phyloP scores from a whole-genome alignment of 495 filamentous ascomycete genomes.

The Tuber borchii region DNA sequence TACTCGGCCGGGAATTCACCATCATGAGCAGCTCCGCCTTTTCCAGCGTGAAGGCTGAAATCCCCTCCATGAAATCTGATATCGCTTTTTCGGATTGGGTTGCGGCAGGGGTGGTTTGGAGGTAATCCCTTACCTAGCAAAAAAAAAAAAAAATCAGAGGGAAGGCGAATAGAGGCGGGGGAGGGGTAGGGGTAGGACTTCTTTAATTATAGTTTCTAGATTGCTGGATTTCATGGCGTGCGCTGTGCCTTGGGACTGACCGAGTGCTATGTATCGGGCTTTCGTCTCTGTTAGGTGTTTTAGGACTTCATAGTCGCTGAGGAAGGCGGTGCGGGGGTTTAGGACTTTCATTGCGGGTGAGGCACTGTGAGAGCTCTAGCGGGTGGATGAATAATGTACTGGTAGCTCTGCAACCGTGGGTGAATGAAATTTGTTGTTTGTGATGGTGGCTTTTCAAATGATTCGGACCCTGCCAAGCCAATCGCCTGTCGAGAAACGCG shows the following conservation, averaged over 20 bases:
- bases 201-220: slow-evolving; percentile 47
- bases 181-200: slow-evolving; percentile 33
- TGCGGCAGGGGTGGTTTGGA: slow-evolving; percentile 32
- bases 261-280: slow-evolving; percentile 31
- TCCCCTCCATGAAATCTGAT: slow-evolving; percentile 25
- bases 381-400: neutral
- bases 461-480: neutral
- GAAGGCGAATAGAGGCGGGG: too few relatives aligned
- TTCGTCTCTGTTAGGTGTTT: slow-evolving; percentile 50
- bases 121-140: slow-evolving; percentile 38
- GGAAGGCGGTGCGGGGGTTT: slow-evolving; percentile 55
- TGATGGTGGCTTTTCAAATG: neutral
- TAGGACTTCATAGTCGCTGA: slow-evolving; percentile 62
- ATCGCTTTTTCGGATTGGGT: slow-evolving; percentile 30
- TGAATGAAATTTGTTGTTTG: neutral
- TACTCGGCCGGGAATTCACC: slow-evolving; percentile 51
- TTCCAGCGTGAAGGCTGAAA: slow-evolving; percentile 30
- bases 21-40: slow-evolving; percentile 63
- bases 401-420: too few relatives aligned
- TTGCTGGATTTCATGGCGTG: slow-evolving; percentile 45
- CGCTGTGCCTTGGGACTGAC: slow-evolving; percentile 30
- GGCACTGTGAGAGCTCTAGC: too few relatives aligned
- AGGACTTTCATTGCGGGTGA: slow-evolving; percentile 49
- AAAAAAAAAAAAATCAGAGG: neutral
- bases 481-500: neutral